Evolutionary conservation across 2,329 filamentous ascomycete species (phyloP), one percentile per base, ranked within the genome.

Genomic region (Lasiodiplodia theobromae): DNA sequence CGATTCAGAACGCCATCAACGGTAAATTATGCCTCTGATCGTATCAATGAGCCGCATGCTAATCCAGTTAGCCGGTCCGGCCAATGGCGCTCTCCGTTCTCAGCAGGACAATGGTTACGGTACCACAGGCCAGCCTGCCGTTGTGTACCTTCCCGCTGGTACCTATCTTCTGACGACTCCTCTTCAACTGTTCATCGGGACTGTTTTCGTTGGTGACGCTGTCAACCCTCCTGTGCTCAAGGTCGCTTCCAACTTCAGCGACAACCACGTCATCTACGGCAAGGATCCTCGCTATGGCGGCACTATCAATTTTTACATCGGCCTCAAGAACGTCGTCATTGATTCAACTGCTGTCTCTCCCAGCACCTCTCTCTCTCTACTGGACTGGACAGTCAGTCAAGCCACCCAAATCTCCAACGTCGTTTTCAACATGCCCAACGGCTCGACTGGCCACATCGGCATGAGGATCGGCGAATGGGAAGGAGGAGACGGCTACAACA

Each of bases 401-500:
- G 74, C 74, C 5, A 76, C 74, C 0, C 72, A 72, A 37, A 64
- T 77, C 40, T 69, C 74, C 51, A 75, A 75, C 25, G 73, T 75
- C 11, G 68, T 72, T 37, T 74, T 82, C 67, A 71, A 71, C 40
- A 81, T 82, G 79, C 75, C 79, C 1, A 71, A 51, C 16, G 16
- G 70, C 28, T 71, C 69, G 34, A 77, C 75, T n/a, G 73, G 74
- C 14, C 80, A 82, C 58, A 72, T 75, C 4, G 80, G 80, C 1
- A 70, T 82, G 68, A 77, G 76, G 31, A 73, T 80, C 44, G 77
- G 78, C 11, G 78, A 77, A 31, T 77, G 75, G 2, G 74, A 38
- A 3, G 71, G 72, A 1, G 71, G 67, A 16, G 66, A 76, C 2
- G 65, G 66, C 2, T 68, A 65, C 25, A 70, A 73, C 73, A n/a